Conservation (phyloP, 2,329 filamentous ascomycete species). For the Ceratocystis cubensis region DNA sequence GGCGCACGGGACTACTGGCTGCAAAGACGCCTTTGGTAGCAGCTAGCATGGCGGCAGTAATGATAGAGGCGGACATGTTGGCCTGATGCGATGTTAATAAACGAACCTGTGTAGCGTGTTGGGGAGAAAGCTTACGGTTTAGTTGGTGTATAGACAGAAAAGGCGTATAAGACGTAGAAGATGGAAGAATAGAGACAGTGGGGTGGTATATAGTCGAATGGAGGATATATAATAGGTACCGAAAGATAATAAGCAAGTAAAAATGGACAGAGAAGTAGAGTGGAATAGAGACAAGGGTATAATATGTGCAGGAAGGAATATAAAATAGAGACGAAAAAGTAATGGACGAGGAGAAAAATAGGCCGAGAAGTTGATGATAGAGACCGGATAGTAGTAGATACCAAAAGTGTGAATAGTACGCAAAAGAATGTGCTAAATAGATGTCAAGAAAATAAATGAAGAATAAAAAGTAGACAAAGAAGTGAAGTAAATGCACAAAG, state of each 20-base stretch:
- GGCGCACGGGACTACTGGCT: neutral
- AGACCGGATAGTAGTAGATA: neutral
- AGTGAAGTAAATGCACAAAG: too few species aligned
- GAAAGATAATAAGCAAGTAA: neutral
- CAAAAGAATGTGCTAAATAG: slow-evolving; percentile 1
- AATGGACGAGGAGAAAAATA: neutral
- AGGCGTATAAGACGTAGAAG: neutral
- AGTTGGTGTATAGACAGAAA: neutral
- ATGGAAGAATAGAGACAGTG: neutral
- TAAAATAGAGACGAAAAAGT: neutral
- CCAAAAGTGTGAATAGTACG: neutral
- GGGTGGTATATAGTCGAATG: neutral
- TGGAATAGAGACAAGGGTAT: neutral
- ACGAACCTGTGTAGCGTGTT: neutral
- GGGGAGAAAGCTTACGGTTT: neutral
- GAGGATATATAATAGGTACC: neutral
- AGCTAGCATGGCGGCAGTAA: neutral
- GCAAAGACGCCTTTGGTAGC: neutral
- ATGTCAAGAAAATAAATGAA: neutral
- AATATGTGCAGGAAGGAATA: neutral
- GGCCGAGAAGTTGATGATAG: neutral
- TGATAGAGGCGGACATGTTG: neutral
- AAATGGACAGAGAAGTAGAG: neutral
- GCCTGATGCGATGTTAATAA: neutral
- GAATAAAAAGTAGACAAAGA: neutral